These are phyloP conservation scores for Rubroboletus pulcherrimus DNA, from an alignment of 768 basidiomycete species.

Conservation along the genomic window DNA sequence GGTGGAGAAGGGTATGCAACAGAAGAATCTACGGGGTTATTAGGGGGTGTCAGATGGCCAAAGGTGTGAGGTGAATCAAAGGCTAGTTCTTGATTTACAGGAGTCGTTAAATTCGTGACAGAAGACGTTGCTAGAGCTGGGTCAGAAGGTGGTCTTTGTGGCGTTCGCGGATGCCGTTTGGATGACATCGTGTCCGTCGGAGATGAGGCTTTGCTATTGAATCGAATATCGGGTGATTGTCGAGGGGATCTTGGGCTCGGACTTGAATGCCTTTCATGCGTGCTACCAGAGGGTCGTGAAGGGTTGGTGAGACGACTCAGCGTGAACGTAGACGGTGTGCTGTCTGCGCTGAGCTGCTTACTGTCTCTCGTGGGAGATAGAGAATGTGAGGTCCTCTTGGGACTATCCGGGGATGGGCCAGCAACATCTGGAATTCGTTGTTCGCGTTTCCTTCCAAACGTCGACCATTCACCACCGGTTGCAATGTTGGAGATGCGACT, in stretches of 20 bases:
- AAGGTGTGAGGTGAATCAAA: slow-evolving; percentile 41
- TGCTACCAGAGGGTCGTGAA: slow-evolving; percentile 12
- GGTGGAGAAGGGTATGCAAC: slow-evolving; percentile 34
- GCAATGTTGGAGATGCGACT: slow-evolving; percentile 19
- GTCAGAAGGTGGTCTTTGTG: slow-evolving; percentile 22
- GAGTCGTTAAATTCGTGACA: slow-evolving; percentile 25
- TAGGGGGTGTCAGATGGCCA: slow-evolving; percentile 36
- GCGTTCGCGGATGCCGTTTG: slow-evolving; percentile 23
- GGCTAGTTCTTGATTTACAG: slow-evolving; percentile 19
- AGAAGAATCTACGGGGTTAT: slow-evolving; percentile 17
- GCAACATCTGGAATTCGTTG: slow-evolving; percentile 13
- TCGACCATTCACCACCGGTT: slow-evolving; percentile 31
- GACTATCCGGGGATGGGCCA: slow-evolving; percentile 10
- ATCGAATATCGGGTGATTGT: slow-evolving; percentile 16
- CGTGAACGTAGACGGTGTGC: slow-evolving; percentile 18
- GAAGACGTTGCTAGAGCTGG: slow-evolving; percentile 15
- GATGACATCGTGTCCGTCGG: slow-evolving; percentile 29
- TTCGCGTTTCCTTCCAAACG: slow-evolving; percentile 31
- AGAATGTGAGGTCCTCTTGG: slow-evolving; percentile 14
- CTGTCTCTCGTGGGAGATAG: slow-evolving; percentile 18
- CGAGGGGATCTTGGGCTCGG: slow-evolving; percentile 16
- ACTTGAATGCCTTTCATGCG: slow-evolving; percentile 8
- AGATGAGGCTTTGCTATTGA: slow-evolving; percentile 29
- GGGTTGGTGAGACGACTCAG: slow-evolving; percentile 17
- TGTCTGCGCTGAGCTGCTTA: slow-evolving; percentile 14